Evolutionary conservation across 352 stramenopile genomes (phyloP), one percentile per base, ranked within the genome.

Genomic region (Pythium sp.): DNA sequence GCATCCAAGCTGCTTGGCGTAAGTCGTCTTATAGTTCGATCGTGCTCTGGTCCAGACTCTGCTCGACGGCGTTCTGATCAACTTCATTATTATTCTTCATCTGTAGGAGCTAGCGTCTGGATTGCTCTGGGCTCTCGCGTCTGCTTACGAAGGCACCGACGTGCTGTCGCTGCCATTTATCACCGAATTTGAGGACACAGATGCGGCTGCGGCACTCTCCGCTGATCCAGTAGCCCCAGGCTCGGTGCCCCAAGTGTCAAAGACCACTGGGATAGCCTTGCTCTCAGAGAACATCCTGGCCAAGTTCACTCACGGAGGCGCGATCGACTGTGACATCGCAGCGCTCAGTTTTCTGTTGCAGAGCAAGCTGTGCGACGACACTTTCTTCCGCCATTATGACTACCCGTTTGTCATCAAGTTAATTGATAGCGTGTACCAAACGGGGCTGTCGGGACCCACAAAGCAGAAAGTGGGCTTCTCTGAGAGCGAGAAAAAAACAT

Each of bases 41-140:
- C 15, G 15, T 26, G 11, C 54, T 41, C 14, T n/a, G 20, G 41
- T 15, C 15, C 41, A 38, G 5, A 4, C 14, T 61, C 30, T 32
- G 20, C 4, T 30, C 20, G n/a, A 14, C 4, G 38, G 14, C 8
- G 1, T 2, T 1, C 18, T 43, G 4, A 18, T 15, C 9, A 30
- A 14, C 26, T 20, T 62, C 36, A 32, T 22, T 2, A 62, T 34
- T 12, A 18, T 46, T 46, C 2, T 62, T 2, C 36, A 20, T 9
- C 18, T 36, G 18, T 43, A 72, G 67, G 67, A 72, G 24, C 28
- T 72, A 12, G 62, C 62, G 8, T 69, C 67, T 12, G 63, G 67
- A n/a, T 34, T 72, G 22, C 62, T 72, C 4, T 72, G 67, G 67
- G 62, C 62, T 4, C 67, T 72, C n/a, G 30, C 67, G 5, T 36